Percentiles rank a stretch among this genome's conserved stretches.
phyloP scores from a whole-genome alignment of 73 alveolate genomes.

The Paramecium octaurelia region DNA sequence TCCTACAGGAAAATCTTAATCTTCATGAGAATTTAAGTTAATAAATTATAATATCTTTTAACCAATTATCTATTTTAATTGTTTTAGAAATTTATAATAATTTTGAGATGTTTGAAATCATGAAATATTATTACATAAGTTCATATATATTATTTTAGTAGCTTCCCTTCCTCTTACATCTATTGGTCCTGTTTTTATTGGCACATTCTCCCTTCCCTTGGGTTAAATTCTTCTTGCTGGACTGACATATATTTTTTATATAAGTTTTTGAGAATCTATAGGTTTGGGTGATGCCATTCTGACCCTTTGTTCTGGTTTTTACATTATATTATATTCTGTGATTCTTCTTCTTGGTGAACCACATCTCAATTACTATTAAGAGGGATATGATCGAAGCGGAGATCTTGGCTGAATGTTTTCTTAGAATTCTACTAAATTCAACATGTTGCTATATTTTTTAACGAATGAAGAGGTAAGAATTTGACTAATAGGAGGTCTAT shows the following conservation, averaged over 20 bases:
- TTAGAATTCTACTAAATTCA: neutral
- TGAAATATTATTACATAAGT: slow-evolving; percentile 14
- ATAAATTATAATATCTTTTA: neutral
- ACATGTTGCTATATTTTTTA: slow-evolving; percentile 33
- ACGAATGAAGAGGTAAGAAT: slow-evolving; percentile 90
- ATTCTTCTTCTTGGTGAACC: slow-evolving; percentile 38
- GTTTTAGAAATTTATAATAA: neutral
- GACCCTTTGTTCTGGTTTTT: neutral
- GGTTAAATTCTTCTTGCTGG: slow-evolving; percentile 47
- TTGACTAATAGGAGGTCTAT: slow-evolving; percentile 80
- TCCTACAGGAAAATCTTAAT: too few relatives aligned
- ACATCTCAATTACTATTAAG: neutral
- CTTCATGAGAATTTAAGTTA: too few relatives aligned
- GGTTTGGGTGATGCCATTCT: slow-evolving; percentile 37
- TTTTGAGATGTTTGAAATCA: neutral
- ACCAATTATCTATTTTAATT: neutral
- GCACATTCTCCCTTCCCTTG: neutral
- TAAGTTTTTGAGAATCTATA: neutral
- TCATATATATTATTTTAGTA: slow-evolving; percentile 38
- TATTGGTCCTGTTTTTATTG: slow-evolving; percentile 34
- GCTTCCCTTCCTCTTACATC: slow-evolving; percentile 48
- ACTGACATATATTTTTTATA: neutral
- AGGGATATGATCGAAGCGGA: neutral
- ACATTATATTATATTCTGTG: neutral
- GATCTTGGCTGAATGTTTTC: slow-evolving; percentile 2